Conservation (phyloP, 345 rosid genomes). For the Lenwebbia sp. region DNA sequence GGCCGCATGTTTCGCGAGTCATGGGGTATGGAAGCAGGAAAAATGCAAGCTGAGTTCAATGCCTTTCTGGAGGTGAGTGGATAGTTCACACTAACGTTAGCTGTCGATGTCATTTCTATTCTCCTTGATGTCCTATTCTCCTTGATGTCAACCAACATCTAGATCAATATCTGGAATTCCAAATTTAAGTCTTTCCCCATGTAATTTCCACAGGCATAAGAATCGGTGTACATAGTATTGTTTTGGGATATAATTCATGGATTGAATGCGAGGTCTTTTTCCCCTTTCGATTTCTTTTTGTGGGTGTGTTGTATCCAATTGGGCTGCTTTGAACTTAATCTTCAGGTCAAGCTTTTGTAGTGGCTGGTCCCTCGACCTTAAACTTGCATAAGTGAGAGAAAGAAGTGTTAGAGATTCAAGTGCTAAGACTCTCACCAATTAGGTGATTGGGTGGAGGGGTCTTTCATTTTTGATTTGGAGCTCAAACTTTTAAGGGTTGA, state of each 20-base stretch:
- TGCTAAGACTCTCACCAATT: not conserved
- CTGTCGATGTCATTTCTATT: not conserved
- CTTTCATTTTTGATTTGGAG: not conserved
- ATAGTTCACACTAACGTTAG: not conserved
- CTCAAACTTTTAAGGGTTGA: not conserved
- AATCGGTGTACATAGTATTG: not conserved
- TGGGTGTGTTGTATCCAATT: not conserved
- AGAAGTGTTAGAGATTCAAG: not conserved
- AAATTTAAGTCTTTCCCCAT: not conserved
- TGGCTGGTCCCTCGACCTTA: not conserved
- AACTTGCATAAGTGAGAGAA: not conserved
- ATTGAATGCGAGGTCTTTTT: not conserved
- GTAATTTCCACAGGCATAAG: not conserved
- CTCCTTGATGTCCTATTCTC: not conserved
- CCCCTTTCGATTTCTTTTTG: not conserved
- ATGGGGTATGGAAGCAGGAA: slow-evolving; percentile 69
- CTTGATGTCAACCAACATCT: not conserved
- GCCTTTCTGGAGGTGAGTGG: slow-evolving; percentile 73
- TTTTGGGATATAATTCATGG: not conserved
- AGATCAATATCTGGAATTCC: not conserved
- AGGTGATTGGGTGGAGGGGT: not conserved
- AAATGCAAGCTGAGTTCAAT: slow-evolving; percentile 71
- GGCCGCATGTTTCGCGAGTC: slow-evolving; percentile 80
- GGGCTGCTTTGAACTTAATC: not conserved
- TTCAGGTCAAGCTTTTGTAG: not conserved